Base-by-base conservation (phyloP, 73 alveolate species). In the Diophrys sp. region DNA sequence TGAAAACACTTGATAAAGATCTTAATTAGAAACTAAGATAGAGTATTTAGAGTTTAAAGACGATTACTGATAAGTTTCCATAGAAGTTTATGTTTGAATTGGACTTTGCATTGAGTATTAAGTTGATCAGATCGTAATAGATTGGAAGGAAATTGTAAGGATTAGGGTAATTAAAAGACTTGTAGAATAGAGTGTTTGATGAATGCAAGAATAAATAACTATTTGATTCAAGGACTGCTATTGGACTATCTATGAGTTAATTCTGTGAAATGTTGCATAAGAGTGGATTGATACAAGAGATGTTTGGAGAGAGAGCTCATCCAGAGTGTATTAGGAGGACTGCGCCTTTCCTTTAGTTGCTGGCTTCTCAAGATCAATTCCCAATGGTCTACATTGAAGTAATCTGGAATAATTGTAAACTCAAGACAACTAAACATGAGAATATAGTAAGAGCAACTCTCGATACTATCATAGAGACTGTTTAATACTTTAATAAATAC, bases 1-100 rank as follows among this genome's bases (percentile, higher is more conserved):
- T 90, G 1, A 90, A 90, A 68, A 94, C 89, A 33, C 73, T 85
- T 23, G 93, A 87, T 28, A 88, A 78, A 71, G 96, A 90, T 56
- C 18, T 44, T 5, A 44, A 44, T 44, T 44, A 44, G 62, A 44
- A 44, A 44, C 62, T 44, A 18, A 44, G 62, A 44, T 44, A 5
- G 5, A 11, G n/a, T 44, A 44, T 44, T 44, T 18, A 44, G 18
- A 44, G 18, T 18, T 44, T 44, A 44, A 44, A 44, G 18, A 44
- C 62, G 18, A 44, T 44, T 44, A 44, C 62, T 11, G 62, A 44
- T 44, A 44, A 44, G 18, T 44, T 44, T 18, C 62, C 62, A 11
- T 44, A 44, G 62, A 44, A 18, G 62, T 44, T 44, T 44, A 44
- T 44, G 62, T 44, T 44, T 44, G 62, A 44, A 44, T 44, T 44